Base-by-base conservation (phyloP, 306 rosid genomes). In the Prunus armeniaca region DNA sequence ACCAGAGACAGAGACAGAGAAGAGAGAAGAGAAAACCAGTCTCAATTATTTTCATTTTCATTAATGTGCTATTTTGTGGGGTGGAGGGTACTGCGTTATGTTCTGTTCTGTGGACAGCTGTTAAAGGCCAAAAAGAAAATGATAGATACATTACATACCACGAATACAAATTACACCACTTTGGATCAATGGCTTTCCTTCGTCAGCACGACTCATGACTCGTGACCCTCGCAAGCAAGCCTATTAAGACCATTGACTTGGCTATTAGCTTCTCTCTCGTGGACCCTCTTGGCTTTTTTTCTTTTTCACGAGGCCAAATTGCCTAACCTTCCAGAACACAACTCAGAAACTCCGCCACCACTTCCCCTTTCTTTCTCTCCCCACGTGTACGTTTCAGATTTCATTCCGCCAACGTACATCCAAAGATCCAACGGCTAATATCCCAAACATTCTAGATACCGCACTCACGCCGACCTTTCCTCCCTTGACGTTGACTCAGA, bases 301-400 rank as follows among this genome's bases (percentile, higher is more conserved):
- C 43, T 8, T 56, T 50, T 19, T 27, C 71, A 62, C 78, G 78
- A 12, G 49, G 76, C 67, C 65, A 8, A 56, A 12, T 54, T 43
- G 28, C 19, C 43, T 2, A 58, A 32, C 69, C 77, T 66, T 70
- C 56, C 57, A 73, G 79, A 73, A 55, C 78, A 34, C 22, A 2
- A 49, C 55, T 20, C 28, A 1, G 72, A 67, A 71, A 15, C 70
- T 65, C 83, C 69, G 82, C 74, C 78, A 51, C 55, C 49, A 22
- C 60, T 43, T 67, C 74, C 28, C 14, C 43, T 20, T 5, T 72
- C 67, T 2, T 3, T 4, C 19, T 1, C 34, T 6, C 17, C 0
- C 78, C 84, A 76, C 78, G 55, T 67, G 76, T 25, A 60, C 56
- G 72, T 38, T 54, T 19, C 3, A 0, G 58, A 77, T 41, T 17